These are phyloP conservation scores for Tephrocybe rancida DNA, from an alignment of 768 basidiomycete genomes.

Conservation along the genomic window DNA sequence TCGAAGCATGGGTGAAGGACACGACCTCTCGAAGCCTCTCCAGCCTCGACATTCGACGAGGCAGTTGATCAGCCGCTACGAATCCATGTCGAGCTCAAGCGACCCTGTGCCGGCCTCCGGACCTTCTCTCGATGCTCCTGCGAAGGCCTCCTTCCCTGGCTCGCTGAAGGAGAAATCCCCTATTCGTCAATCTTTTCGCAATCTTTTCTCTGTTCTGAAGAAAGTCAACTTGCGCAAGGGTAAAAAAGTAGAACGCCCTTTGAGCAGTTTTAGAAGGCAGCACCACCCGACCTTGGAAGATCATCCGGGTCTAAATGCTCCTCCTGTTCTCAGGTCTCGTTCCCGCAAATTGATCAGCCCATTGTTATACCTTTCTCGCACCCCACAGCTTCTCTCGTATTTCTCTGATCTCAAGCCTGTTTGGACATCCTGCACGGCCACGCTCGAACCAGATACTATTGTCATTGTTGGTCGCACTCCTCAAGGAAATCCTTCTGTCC, in stretches of 20 bases:
- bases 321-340: constrained; percentile 12
- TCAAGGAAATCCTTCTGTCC: constrained; percentile 33
- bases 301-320: constrained; percentile 6
- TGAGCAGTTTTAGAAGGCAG: constrained; percentile 21
- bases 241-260: constrained; percentile 17
- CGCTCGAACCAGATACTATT: constrained; percentile 35
- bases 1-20: constrained; percentile 15
- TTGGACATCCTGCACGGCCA: constrained; percentile 52
- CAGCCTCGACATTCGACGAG: constrained; percentile 45
- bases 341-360: constrained; percentile 31
- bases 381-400: constrained; percentile 17
- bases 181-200: constrained; percentile 65
- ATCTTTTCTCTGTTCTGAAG: constrained; percentile 63
- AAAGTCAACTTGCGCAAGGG: constrained; percentile 36
- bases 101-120: constrained; percentile 3
- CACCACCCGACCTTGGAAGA: constrained; percentile 3
- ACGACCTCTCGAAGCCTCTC: background rate
- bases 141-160: constrained; percentile 16
- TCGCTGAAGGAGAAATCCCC: constrained; percentile 50
- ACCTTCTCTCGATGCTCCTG: constrained; percentile 17
- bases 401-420: constrained; percentile 32
- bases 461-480: constrained; percentile 50
- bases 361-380: constrained; percentile 51
- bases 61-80: constrained; percentile 55
- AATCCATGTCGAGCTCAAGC: constrained; percentile 38